These are phyloP conservation scores for Debaryomyces udenii DNA, from an alignment of 1,139 yeast genomes.

Conservation along the genomic window DNA sequence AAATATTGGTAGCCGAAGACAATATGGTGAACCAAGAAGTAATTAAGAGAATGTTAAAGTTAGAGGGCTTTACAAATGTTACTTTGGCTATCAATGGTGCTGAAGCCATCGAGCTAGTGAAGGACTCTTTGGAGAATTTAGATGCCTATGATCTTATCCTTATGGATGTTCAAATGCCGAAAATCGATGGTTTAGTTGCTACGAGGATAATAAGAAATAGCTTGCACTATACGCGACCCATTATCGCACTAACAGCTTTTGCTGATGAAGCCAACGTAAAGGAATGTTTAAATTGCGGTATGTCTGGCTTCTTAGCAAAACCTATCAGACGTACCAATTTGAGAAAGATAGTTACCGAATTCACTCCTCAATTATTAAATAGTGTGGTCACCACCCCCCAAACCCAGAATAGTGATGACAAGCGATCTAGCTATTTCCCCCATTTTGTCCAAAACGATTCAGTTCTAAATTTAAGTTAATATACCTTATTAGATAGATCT, in stretches of 20 bases:
- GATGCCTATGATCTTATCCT: conserved; percentile 69
- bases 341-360: conserved; percentile 52
- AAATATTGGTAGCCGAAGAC: conserved; percentile 91
- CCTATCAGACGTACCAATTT: conserved; percentile 79
- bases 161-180: conserved; percentile 98
- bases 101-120: conserved; percentile 72
- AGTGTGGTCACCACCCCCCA: conserved; percentile 36
- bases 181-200: conserved; percentile 82
- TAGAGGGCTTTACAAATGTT: conserved; percentile 74
- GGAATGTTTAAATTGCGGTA: conserved; percentile 79
- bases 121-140: conserved; percentile 46
- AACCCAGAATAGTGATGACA: conserved; percentile 18
- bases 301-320: conserved; percentile 85
- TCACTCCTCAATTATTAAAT: conserved; percentile 36
- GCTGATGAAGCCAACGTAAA: conserved; percentile 85
- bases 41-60: conserved; percentile 75
- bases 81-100: conserved; percentile 88
- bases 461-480: background rate
- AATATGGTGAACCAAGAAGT: conserved; percentile 91
- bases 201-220: conserved; percentile 72
- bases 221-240: conserved; percentile 68
- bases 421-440: background rate
- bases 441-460: background rate
- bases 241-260: conserved; percentile 92
- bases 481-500: too few relatives aligned